Evolutionary conservation across 352 stramenopile species (phyloP).

Genomic region (Thraustochytrium striatum): DNA sequence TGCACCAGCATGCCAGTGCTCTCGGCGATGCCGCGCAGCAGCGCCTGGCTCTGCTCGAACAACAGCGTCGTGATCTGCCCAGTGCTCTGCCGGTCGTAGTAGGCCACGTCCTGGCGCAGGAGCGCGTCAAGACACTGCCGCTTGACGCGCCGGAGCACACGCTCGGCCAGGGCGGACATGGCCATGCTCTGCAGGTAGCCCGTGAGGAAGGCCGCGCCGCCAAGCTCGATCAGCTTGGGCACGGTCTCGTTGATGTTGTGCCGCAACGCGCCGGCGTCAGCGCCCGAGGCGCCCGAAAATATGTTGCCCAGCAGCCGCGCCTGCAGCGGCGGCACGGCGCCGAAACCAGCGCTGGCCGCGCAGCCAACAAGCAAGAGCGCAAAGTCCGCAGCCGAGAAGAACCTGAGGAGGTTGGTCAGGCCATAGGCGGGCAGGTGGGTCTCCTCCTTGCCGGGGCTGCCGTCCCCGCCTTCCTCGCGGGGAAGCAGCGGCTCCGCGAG

Average conservation of each 20-base stretch:
- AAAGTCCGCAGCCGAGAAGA: constrained; percentile 55
- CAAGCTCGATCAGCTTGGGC: no score
- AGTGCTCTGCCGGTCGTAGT: constrained; percentile 56
- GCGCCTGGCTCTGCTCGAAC: constrained; percentile 1
- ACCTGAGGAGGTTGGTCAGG: no score
- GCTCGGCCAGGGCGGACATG: constrained; percentile 43
- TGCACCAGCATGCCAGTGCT: constrained; percentile 49
- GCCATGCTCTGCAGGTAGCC: constrained; percentile 36
- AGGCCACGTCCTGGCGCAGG: constrained; percentile 45
- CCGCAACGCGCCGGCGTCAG: no score
- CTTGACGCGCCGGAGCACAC: constrained; percentile 33
- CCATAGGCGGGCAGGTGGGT: no score
- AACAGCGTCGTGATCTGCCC: no score
- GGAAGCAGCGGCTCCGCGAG: no score
- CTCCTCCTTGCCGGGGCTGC: no score
- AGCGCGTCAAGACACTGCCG: constrained; percentile 42
- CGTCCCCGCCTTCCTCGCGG: no score
- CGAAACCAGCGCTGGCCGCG: constrained; percentile 21
- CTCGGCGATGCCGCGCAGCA: constrained; percentile 24
- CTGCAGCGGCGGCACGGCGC: constrained; percentile 39
- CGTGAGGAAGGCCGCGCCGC: neutral
- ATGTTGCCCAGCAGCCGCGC: constrained; percentile 41
- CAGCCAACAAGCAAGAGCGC: constrained; percentile 60
- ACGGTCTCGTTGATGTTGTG: no score
- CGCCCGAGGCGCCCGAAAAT: constrained; percentile 32